phyloP scores from a whole-genome alignment of 2,329 filamentous ascomycete genomes.

The Aspergillus fructus region DNA sequence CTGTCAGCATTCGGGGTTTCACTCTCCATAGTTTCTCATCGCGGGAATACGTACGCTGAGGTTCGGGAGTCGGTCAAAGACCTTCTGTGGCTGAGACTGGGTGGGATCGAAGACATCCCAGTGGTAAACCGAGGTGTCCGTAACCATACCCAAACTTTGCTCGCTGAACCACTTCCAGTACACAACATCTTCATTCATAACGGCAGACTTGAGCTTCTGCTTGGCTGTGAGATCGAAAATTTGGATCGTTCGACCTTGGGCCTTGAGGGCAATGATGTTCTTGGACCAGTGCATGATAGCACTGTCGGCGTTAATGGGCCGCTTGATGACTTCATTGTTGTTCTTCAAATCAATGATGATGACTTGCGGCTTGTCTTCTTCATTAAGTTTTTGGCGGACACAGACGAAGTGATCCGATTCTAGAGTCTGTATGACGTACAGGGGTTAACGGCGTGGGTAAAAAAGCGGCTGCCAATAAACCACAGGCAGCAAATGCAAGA shows the following conservation, averaged over 20 bases:
- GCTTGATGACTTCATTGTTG: conserved; percentile 88
- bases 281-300: conserved; percentile 99
- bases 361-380: conserved; percentile 82
- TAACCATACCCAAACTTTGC: conserved; percentile 82
- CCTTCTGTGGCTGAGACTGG: conserved; percentile 77
- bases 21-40: no score
- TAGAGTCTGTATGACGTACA: conserved; percentile 66
- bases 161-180: conserved; percentile 99
- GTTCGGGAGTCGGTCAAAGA: conserved; percentile 93
- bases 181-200: conserved; percentile 94
- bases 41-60: conserved; percentile 63
- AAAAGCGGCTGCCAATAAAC: not conserved
- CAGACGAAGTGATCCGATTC: conserved; percentile 97
- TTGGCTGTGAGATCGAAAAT: conserved; percentile 95
- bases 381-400: conserved; percentile 89
- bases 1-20: not conserved
- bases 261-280: conserved; percentile 95
- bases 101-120: conserved; percentile 92
- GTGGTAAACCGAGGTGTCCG: conserved; percentile 87
- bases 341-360: conserved; percentile 98
- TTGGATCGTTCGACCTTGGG: conserved; percentile 89
- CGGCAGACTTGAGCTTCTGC: conserved; percentile 92
- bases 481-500: not conserved
- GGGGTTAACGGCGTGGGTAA: conserved; percentile 18
- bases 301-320: conserved; percentile 98